A percentile compares a stretch with the other conserved stretches of the same genome.
Conservation (phyloP, 108 stramenopile genomes). For the Tribonema minus region DNA sequence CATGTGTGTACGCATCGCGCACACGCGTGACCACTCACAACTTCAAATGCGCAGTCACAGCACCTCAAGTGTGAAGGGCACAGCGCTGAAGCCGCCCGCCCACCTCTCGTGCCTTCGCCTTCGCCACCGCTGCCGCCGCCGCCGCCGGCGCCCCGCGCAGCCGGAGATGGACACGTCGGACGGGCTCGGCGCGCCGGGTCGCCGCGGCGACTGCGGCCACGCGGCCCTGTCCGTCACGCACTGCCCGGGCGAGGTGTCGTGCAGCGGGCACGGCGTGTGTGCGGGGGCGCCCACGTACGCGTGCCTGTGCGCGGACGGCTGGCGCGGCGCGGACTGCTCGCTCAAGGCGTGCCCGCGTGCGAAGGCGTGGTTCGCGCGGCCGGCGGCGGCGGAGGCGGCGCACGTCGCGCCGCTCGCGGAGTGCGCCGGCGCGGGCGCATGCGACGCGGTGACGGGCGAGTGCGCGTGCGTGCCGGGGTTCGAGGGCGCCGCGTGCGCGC, state of each 20-base stretch:
- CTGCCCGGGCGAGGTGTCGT: slow-evolving; percentile 49
- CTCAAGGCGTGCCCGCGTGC: slow-evolving; percentile 55
- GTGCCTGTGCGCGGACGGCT: slow-evolving; percentile 66
- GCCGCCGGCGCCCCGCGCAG: neutral
- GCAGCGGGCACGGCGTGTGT: slow-evolving; percentile 56
- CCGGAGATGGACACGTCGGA: slow-evolving; percentile 30
- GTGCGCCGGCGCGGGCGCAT: slow-evolving; percentile 55
- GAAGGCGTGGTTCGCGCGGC: slow-evolving; percentile 57
- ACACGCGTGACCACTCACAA: too few relatives aligned
- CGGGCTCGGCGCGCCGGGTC: slow-evolving; percentile 33
- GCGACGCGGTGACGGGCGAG: slow-evolving; percentile 50
- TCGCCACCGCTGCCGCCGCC: neutral
- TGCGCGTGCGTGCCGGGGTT: slow-evolving; percentile 60
- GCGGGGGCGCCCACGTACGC: slow-evolving; percentile 53
- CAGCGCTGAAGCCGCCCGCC: too few relatives aligned
- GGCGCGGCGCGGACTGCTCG: slow-evolving; percentile 72
- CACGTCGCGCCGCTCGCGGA: slow-evolving; percentile 46
- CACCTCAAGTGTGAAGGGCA: too few relatives aligned
- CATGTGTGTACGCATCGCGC: too few relatives aligned
- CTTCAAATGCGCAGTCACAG: too few relatives aligned
- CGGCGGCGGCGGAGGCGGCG: slow-evolving; percentile 45
- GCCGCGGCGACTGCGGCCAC: slow-evolving; percentile 55
- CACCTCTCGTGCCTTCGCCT: neutral
- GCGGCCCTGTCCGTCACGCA: slow-evolving; percentile 32
- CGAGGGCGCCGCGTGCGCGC: slow-evolving; percentile 57